Conservation (phyloP, 208 protist genomes). For the Leishmania lainsoni region DNA sequence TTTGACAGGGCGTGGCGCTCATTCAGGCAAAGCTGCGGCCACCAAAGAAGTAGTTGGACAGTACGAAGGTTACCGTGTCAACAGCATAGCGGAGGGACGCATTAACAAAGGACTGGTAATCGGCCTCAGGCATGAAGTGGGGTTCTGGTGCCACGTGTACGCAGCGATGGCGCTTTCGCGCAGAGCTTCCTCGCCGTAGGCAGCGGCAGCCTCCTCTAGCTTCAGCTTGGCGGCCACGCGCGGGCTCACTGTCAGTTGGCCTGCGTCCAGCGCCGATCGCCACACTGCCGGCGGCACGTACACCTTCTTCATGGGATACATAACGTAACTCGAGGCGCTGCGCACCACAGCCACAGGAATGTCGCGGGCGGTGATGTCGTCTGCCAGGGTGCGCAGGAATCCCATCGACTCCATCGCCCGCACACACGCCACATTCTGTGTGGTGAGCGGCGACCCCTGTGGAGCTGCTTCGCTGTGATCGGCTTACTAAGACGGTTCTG, state of each 20-base stretch:
- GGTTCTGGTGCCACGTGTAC: constrained; percentile 60
- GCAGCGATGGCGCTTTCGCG: constrained; percentile 12
- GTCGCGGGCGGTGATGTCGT: constrained; percentile 16
- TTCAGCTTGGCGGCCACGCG: constrained; percentile 14
- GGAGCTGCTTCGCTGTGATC: constrained; percentile 11
- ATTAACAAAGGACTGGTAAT: constrained; percentile 43
- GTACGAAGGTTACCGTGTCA: constrained; percentile 48
- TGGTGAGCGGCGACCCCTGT: constrained; percentile 19
- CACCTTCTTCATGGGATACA: constrained; percentile 55
- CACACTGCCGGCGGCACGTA: constrained; percentile 35
- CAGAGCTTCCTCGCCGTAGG: neutral
- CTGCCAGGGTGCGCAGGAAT: constrained; percentile 38
- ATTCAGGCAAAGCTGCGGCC: constrained; percentile 26
- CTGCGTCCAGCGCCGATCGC: constrained; percentile 21
- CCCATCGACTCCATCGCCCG: constrained; percentile 64
- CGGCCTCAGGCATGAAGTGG: constrained; percentile 37
- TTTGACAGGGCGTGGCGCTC: neutral
- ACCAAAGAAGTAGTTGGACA: constrained; percentile 70
- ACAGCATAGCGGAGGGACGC: constrained; percentile 59
- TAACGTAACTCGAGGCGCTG: constrained; percentile 55
- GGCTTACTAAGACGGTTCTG: neutral
- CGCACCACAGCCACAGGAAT: constrained; percentile 58
- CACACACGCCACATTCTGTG: constrained; percentile 54
- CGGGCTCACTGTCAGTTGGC: constrained; percentile 15
- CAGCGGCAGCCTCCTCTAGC: neutral